Base-by-base conservation (phyloP, 768 basidiomycete species). In the Lactarius akahatsu region DNA sequence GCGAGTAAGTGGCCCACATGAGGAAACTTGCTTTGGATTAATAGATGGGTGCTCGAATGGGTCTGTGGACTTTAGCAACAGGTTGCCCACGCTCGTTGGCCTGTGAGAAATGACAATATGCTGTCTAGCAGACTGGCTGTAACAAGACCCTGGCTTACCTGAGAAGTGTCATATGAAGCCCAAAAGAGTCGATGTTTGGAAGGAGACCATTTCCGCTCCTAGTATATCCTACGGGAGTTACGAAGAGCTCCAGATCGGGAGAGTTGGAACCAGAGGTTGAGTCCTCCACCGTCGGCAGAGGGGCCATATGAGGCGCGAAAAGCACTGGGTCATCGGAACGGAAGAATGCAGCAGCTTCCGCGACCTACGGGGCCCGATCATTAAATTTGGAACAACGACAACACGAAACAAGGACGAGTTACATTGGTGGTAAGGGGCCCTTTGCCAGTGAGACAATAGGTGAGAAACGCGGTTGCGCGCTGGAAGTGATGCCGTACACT, bases 351-450 rank as follows among this genome's bases (percentile, higher is more conserved):
- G 81, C 84, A 16, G 81, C 76, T 72, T 86, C 85, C 4, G 64
- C 76, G 34, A 77, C 52, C 79, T 80, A 59, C 13, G 34, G 10
- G 30, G 13, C 47, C 54, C 30, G 47, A n/a, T 32, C 34, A 26
- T 62, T 15, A 47, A 54, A 26, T 10, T 47, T 13, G 20, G 20
- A 55, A 59, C 38, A 26, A 59, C 3, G 16, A 41, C 11, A 4
- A 16, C 23, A 11, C 2, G 41, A 2, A 38, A 30, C 4, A 30
- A 54, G 16, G 10, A 64, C 6, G 20, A 63, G 79, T 64, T 59
- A 89, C 88, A 63, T 87, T 89, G 7, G 76, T 79, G 1, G 85
- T 73, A 36, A 90, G 64, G 2, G 83, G 80, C 0, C 88, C 88
- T 3, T 75, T 80, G 1, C 79, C 76, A 13, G 74, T 76, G 18